Conservation (phyloP, 495 filamentous ascomycete genomes). For the Talaromyces liani region DNA sequence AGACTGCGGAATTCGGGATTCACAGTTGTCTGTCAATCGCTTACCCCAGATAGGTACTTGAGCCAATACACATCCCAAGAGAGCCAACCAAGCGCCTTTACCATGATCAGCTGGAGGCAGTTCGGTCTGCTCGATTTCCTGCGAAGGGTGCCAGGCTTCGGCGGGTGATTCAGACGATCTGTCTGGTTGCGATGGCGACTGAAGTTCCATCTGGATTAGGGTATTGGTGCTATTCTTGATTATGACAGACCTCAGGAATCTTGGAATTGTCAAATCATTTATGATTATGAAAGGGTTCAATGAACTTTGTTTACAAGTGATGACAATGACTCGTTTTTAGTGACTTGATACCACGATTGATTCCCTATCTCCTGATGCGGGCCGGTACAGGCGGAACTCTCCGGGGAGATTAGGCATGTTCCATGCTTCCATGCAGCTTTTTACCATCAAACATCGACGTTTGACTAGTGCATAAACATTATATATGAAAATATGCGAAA, state of each 20-base stretch:
- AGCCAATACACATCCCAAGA: slow-evolving; percentile 52
- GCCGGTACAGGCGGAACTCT: neutral
- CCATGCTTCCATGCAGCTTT: too few relatives aligned
- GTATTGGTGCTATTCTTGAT: too few relatives aligned
- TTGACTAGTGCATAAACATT: neutral
- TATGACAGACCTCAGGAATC: too few relatives aligned
- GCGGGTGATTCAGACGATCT: neutral
- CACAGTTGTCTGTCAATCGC: slow-evolving; percentile 5
- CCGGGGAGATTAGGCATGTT: neutral
- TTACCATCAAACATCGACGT: too few relatives aligned
- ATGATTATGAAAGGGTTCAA: too few relatives aligned
- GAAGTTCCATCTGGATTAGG: neutral
- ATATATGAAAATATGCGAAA: neutral
- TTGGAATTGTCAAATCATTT: too few relatives aligned
- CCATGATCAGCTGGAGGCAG: slow-evolving; percentile 55
- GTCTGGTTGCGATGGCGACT: neutral
- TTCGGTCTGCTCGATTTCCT: slow-evolving; percentile 24
- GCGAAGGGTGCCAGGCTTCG: neutral
- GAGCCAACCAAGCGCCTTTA: slow-evolving; percentile 56
- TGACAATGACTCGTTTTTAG: too few relatives aligned
- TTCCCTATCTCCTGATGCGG: too few relatives aligned
- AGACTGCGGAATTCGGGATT: neutral
- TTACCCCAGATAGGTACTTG: slow-evolving; percentile 60
- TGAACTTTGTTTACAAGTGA: too few relatives aligned
- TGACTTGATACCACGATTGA: too few relatives aligned